Base-by-base conservation (phyloP, 352 stramenopile genomes). In the Pythium grandisporangium region DNA sequence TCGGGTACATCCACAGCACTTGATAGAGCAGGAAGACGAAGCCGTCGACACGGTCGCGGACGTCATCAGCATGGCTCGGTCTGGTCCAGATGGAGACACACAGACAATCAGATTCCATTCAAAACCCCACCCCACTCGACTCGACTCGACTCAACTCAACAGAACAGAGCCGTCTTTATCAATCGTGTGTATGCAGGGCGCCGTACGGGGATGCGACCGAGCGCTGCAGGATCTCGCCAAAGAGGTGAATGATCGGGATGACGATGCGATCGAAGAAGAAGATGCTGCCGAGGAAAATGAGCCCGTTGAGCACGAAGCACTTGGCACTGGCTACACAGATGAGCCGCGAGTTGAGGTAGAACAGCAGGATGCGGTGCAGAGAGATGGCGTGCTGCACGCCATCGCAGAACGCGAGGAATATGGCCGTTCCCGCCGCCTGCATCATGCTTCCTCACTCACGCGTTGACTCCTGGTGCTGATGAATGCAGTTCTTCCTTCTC, bases 1-100 rank as follows among this genome's bases (percentile, higher is more conserved):
- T 93, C 33, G 80, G 80, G 51, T 93, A 93, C 78, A 93, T 93
- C 80, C 80, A 93, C 22, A 93, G 52, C 42, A 85, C 74, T 50
- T 93, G 79, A 55, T 93, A 93, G n/a, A 93, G 43, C 22, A 93
- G 40, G 39, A 91, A 93, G 6, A 93, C 75, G 30, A 93, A 86
- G 16, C 69, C 74, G 45, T 93, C 80, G 30, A 93, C 76, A 24
- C 66, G 61, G 43, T 89, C 73, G 30, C 75, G 75, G 21, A 86
- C 69, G 30, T 86, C 72, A 35, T 86, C 72, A n/a, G 76, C 67
- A 38, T 86, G 52, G 37, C 46, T 61, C 20, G 58, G 37, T 11
- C 70, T 87, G n/a, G n/a, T n/a, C n/a, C n/a, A n/a, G n/a, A n/a
- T n/a, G n/a, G n/a, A n/a, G n/a, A n/a, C n/a, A n/a, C n/a, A n/a